phyloP scores from a whole-genome alignment of 257 asterid genomes.

The Lavandula angustifolia region DNA sequence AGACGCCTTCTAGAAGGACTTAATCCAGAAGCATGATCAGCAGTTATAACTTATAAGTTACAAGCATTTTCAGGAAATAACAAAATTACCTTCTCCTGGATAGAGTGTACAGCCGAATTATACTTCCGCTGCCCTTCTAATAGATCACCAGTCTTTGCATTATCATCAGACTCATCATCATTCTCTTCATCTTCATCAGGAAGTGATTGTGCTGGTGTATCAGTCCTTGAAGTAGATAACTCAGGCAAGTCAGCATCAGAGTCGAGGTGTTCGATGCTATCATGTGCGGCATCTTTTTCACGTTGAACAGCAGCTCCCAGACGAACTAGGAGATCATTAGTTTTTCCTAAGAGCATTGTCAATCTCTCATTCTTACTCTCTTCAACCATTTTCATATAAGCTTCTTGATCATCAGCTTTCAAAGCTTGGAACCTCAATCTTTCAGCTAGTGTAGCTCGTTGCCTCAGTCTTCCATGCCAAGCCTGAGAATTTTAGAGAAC shows the following conservation, averaged over 20 bases:
- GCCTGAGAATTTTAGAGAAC: slow-evolving; percentile 50
- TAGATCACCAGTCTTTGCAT: slow-evolving; percentile 75
- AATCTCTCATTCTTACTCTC: slow-evolving; percentile 97
- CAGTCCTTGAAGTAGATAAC: slow-evolving; percentile 59
- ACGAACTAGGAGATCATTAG: slow-evolving; percentile 90
- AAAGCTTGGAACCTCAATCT: slow-evolving; percentile 96
- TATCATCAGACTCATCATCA: slow-evolving; percentile 55
- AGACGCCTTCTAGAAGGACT: slow-evolving; percentile 9
- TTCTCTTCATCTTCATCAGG: slow-evolving; percentile 75
- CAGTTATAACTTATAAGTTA: slow-evolving; percentile 9
- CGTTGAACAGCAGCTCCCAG: slow-evolving; percentile 99
- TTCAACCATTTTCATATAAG: slow-evolving; percentile 98
- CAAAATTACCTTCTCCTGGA: slow-evolving; percentile 88
- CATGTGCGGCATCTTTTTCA: slow-evolving; percentile 89
- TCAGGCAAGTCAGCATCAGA: slow-evolving; percentile 58
- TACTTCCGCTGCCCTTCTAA: slow-evolving; percentile 97
- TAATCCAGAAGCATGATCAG: slow-evolving; percentile 1
- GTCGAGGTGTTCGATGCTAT: slow-evolving; percentile 59
- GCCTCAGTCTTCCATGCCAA: slow-evolving; percentile 98
- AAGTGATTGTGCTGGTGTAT: slow-evolving; percentile 70
- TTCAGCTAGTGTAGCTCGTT: slow-evolving; percentile 95
- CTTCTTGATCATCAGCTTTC: slow-evolving; percentile 99
- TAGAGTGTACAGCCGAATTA: slow-evolving; percentile 93
- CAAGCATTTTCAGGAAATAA: background rate
- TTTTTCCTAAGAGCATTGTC: slow-evolving; percentile 96